These are phyloP conservation scores for Lactarius trivialis DNA, from an alignment of 768 basidiomycete species.

Conservation along the genomic window DNA sequence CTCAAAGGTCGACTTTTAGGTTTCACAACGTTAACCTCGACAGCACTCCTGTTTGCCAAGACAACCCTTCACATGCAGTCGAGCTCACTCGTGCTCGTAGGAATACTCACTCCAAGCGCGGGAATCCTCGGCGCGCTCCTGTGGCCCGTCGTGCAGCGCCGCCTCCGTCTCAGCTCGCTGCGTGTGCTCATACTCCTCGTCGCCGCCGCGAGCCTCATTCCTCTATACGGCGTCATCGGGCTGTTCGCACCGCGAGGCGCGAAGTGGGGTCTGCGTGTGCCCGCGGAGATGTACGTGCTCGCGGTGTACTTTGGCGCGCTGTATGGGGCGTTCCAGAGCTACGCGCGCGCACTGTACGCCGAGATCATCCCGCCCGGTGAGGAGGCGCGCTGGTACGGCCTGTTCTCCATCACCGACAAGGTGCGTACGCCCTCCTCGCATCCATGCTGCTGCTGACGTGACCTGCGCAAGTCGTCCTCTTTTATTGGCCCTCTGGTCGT, in stretches of 20 bases:
- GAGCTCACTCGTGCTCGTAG: constrained; percentile 71
- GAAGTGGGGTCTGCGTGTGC: constrained; percentile 65
- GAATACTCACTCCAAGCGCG: constrained; percentile 64
- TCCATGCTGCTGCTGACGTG: neutral
- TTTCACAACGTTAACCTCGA: constrained; percentile 89
- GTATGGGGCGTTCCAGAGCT: constrained; percentile 89
- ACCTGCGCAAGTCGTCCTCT: constrained; percentile 65
- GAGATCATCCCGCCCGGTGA: constrained; percentile 83
- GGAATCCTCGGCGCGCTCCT: constrained; percentile 83
- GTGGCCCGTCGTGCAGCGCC: constrained; percentile 69
- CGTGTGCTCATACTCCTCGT: constrained; percentile 63
- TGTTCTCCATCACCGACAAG: constrained; percentile 91
- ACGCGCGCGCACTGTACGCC: constrained; percentile 80
- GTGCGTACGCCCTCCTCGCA: constrained; percentile 31
- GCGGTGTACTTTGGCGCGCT: constrained; percentile 73
- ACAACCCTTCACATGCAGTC: constrained; percentile 78
- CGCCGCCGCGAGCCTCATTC: constrained; percentile 56
- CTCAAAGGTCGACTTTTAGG: constrained; percentile 38
- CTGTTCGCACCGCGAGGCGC: constrained; percentile 49
- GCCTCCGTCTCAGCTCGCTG: constrained; percentile 58
- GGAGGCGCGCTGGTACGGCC: constrained; percentile 82
- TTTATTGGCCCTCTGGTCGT: constrained; percentile 90
- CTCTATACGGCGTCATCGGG: constrained; percentile 77
- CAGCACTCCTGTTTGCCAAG: constrained; percentile 88
- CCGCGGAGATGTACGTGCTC: constrained; percentile 79